Evolutionary conservation across 345 rosid genomes (phyloP).

Genomic region (Excoecaria cochinchinensis): DNA sequence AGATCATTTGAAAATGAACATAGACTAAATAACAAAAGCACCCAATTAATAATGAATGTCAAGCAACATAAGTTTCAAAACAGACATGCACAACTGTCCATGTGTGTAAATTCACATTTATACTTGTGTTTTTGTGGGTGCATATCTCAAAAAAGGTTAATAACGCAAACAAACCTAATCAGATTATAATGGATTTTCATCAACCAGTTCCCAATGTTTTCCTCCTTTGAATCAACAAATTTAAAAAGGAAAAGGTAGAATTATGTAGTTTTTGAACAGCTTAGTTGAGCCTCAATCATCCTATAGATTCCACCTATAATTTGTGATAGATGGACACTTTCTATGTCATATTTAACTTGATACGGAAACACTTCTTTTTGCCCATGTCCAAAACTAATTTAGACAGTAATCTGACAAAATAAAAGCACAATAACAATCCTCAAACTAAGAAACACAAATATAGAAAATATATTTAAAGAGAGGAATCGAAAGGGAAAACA

Average conservation of each 20-base stretch:
- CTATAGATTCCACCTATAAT: not conserved
- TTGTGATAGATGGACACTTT: not conserved
- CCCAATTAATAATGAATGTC: not conserved
- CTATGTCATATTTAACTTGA: not conserved
- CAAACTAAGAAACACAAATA: not conserved
- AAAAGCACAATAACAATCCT: not conserved
- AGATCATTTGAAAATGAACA: not conserved
- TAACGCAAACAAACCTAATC: not conserved
- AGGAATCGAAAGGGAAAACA: not conserved
- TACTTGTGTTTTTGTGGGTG: too few species aligned
- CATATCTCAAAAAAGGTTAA: too few species aligned
- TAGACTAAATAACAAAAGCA: not conserved
- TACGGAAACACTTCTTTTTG: not conserved
- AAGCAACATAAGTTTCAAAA: not conserved
- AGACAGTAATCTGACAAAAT: not conserved
- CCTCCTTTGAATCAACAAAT: too few species aligned
- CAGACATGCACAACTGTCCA: too few species aligned
- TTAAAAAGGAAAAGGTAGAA: too few species aligned
- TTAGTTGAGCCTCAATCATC: not conserved
- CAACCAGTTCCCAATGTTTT: not conserved
- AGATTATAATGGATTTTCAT: not conserved
- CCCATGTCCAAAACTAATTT: not conserved
- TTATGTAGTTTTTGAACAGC: too few species aligned
- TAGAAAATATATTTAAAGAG: not conserved
- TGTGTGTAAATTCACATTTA: too few species aligned